Evolutionary conservation across 2,329 filamentous ascomycete species (phyloP).

Genomic region (Taxawa tesnikishii): DNA sequence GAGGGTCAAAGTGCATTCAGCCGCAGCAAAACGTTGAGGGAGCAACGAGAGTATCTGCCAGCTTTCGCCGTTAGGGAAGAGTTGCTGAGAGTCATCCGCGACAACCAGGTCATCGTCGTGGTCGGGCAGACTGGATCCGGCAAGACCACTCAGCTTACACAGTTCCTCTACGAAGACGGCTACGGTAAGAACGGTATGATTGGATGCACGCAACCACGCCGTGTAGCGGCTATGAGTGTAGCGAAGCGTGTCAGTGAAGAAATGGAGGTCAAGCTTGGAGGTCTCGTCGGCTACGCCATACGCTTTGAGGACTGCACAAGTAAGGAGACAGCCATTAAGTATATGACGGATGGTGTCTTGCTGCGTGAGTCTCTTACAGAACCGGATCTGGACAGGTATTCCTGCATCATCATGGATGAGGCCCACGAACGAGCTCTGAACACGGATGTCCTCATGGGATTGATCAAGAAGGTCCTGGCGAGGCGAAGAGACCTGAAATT

Average conservation of each 20-base stretch:
- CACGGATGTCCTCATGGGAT: slow-evolving; percentile 91
- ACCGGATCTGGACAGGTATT: slow-evolving; percentile 86
- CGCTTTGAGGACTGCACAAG: slow-evolving; percentile 97
- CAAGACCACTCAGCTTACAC: slow-evolving; percentile 94
- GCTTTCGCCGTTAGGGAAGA: slow-evolving; percentile 96
- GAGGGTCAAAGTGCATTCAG: slow-evolving; percentile 82
- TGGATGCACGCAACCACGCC: slow-evolving; percentile 87
- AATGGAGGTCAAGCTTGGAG: slow-evolving; percentile 87
- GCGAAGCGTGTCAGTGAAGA: slow-evolving; percentile 97
- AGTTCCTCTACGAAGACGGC: slow-evolving; percentile 91
- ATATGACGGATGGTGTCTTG: slow-evolving; percentile 96
- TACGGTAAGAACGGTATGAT: slow-evolving; percentile 84
- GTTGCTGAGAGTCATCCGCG: slow-evolving; percentile 76
- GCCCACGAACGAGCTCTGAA: slow-evolving; percentile 94
- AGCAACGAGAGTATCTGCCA: slow-evolving; percentile 86
- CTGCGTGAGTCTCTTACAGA: slow-evolving; percentile 88
- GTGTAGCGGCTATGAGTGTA: slow-evolving; percentile 97
- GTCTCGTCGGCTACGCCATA: slow-evolving; percentile 88
- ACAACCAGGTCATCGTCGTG: slow-evolving; percentile 95
- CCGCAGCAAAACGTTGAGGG: slow-evolving; percentile 75
- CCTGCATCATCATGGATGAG: slow-evolving; percentile 99
- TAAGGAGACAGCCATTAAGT: slow-evolving; percentile 91
- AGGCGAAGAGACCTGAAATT: slow-evolving; percentile 83
- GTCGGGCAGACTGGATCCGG: slow-evolving; percentile 95
- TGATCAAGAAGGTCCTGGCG: slow-evolving; percentile 94